Conservation (phyloP, 148 eudicot species). For the Fagopyrum esculentum region DNA sequence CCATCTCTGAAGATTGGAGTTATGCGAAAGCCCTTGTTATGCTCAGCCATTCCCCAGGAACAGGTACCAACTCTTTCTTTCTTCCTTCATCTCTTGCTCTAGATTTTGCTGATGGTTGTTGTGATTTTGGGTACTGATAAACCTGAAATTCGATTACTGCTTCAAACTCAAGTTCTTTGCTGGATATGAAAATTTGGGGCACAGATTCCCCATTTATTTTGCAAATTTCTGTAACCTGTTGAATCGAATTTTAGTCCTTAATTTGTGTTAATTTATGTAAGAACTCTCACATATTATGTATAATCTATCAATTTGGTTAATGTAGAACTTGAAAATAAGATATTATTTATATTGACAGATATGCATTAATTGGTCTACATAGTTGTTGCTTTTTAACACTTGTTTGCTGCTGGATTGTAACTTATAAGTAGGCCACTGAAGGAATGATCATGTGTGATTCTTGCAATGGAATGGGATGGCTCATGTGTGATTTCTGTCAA, state of each 20-base stretch:
- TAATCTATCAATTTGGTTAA: not conserved
- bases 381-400: not conserved
- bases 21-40: constrained; percentile 27
- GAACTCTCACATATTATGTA: not conserved
- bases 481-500: constrained; percentile 81
- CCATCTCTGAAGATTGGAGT: constrained; percentile 15
- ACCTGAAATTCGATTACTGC: not conserved
- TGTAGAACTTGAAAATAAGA: too few relatives aligned
- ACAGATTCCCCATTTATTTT: too few relatives aligned
- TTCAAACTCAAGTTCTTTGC: too few relatives aligned
- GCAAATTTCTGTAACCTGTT: too few relatives aligned
- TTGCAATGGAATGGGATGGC: constrained; percentile 77
- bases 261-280: not conserved
- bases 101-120: not conserved
- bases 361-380: not conserved
- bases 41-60: constrained; percentile 30
- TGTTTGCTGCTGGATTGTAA: not conserved
- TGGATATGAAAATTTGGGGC: too few relatives aligned
- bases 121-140: not conserved
- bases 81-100: not conserved
- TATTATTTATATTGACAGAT: not conserved
- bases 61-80: constrained; percentile 17
- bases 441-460: constrained; percentile 70
- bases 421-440: constrained; percentile 26
- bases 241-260: too few relatives aligned